Percentiles rank a stretch among this genome's conserved stretches.
Conservation (phyloP, 768 basidiomycete species). For the Amanita inopinata region DNA sequence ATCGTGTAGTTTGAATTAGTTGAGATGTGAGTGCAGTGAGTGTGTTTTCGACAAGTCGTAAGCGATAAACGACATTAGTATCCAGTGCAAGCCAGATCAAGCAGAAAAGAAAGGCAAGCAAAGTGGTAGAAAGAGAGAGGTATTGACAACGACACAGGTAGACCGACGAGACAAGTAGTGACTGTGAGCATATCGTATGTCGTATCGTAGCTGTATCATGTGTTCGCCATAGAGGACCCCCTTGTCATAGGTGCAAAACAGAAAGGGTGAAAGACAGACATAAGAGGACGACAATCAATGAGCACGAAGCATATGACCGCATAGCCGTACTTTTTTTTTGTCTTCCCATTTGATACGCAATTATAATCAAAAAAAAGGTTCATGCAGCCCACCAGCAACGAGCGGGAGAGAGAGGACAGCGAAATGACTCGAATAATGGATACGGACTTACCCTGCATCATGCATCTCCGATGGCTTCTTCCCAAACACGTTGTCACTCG, state of each 20-base stretch:
- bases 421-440: constrained; percentile 13
- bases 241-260: constrained; percentile 4
- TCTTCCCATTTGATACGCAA: constrained; percentile 26
- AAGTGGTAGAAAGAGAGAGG: constrained; percentile 8
- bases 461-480: constrained; percentile 69
- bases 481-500: constrained; percentile 34
- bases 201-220: constrained; percentile 9
- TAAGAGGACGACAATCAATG: background rate
- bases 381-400: no score
- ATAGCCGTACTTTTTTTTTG: background rate
- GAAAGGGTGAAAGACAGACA: no score
- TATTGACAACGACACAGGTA: constrained; percentile 9
- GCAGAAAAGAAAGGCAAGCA: background rate
- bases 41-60: constrained; percentile 15
- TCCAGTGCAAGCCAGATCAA: constrained; percentile 14
- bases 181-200: constrained; percentile 9
- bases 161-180: constrained; percentile 9
- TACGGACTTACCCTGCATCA: constrained; percentile 67
- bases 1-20: constrained; percentile 12
- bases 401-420: constrained; percentile 7
- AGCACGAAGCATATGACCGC: background rate
- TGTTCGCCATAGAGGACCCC: constrained; percentile 5
- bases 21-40: constrained; percentile 9
- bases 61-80: constrained; percentile 17
- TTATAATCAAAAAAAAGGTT: no score